Conservation (phyloP, 129 eudicot genomes). For the Logfia minima region DNA sequence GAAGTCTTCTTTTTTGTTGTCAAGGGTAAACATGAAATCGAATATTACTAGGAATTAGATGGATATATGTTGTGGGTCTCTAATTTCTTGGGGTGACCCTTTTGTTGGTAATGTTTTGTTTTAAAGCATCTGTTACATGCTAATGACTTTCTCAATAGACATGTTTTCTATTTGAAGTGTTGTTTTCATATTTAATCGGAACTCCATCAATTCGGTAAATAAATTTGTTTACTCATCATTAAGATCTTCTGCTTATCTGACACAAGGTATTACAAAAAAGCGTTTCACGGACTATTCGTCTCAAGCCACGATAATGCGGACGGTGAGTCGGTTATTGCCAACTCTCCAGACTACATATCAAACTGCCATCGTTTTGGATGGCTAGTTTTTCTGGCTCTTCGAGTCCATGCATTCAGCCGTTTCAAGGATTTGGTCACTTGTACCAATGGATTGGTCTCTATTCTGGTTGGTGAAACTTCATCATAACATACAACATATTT, state of each 20-base stretch:
- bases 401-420: constrained; percentile 76
- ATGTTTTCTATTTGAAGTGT: constrained; percentile 7
- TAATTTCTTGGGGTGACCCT: not conserved
- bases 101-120: constrained; percentile 6
- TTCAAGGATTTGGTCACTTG: constrained; percentile 87
- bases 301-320: constrained; percentile 41
- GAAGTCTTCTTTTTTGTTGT: not conserved
- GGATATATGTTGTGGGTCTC: not conserved
- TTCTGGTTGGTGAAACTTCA: constrained; percentile 63
- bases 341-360: constrained; percentile 36
- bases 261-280: constrained; percentile 73
- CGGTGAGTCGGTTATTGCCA: constrained; percentile 32
- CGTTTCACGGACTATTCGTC: constrained; percentile 50
- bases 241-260: not conserved
- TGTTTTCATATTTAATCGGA: not conserved
- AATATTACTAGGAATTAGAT: not conserved
- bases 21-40: not conserved
- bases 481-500: not conserved
- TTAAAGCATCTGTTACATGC: not conserved
- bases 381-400: constrained; percentile 90
- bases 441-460: constrained; percentile 80
- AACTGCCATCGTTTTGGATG: constrained; percentile 84
- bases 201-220: not conserved
- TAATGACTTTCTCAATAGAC: not conserved
- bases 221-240: constrained; percentile 5